Percentiles rank a stretch among this genome's conserved stretches.
phyloP scores from a whole-genome alignment of 495 filamentous ascomycete genomes.

The Clohesyomyces aquaticus region DNA sequence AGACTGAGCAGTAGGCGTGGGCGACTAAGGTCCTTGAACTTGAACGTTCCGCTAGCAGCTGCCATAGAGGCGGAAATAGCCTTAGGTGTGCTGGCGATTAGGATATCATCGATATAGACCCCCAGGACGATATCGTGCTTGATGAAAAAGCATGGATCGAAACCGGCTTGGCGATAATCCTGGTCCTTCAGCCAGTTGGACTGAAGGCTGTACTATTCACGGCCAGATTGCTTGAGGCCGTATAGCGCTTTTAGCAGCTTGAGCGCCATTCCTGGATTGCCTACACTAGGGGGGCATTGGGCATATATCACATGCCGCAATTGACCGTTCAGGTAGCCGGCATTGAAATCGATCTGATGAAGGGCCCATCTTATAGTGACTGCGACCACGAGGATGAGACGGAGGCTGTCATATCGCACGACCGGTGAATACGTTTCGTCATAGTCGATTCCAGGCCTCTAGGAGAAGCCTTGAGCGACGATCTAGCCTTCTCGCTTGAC shows the following conservation, averaged over 20 bases:
- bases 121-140: background rate
- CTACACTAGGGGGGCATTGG: too few species aligned
- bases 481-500: too few species aligned
- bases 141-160: constrained; percentile 17
- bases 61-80: background rate
- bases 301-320: too few species aligned
- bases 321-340: too few species aligned
- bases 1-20: constrained; percentile 1
- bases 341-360: too few species aligned
- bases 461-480: too few species aligned
- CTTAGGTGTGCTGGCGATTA: background rate
- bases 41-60: constrained; percentile 3
- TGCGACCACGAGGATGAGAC: too few species aligned
- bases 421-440: too few species aligned
- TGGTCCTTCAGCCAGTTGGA: background rate
- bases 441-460: too few species aligned
- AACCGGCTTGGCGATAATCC: background rate
- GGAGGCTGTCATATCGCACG: too few species aligned
- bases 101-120: constrained; percentile 18
- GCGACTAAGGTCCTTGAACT: constrained; percentile 16
- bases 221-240: constrained; percentile 17
- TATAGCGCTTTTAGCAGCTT: constrained; percentile 12
- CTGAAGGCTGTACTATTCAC: constrained; percentile 10
- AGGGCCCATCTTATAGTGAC: too few species aligned
- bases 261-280: background rate